Evolutionary conservation across 148 eudicot genomes (phyloP), one percentile per base, ranked within the genome.

Genomic region (Camellia sinensis): DNA sequence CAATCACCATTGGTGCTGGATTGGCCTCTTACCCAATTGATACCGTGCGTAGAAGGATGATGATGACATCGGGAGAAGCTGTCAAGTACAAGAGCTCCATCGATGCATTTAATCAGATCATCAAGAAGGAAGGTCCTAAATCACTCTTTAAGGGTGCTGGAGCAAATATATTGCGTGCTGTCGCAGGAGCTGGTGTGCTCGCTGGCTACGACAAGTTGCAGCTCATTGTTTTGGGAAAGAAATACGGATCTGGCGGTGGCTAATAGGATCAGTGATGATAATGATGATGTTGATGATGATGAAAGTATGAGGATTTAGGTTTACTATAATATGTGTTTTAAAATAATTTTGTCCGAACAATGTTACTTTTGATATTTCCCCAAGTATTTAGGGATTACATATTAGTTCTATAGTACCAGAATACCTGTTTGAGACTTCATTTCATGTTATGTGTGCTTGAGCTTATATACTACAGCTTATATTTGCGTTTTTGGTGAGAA

Each of bases 41-140:
- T 21, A 91, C 93, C 0, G 90, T 90, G 45, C 90, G 91, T 48
- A 91, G 93, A 86, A 87, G 91, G 75, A 90, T 90, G 93, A 90
- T 90, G 91, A 90, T 91, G 92, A 90, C 91, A 8, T 90, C 93
- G 0, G 91, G 93, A 67, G 89, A 91, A 80, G 92, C 92, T 53
- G 91, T 89, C 67, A 91, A 91, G 74, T 91, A 91, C 81, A 91
- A 90, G 88, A 83, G 82, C 74, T 91, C 95, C 59, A 5, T 89
- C 48, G 92, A 89, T 75, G 92, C 91, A 10, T 88, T 88, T 69
- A 12, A 12, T 19, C 91, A 91, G 85, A 91, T 91, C 43, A 17
- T 89, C 2, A 85, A 87, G 89, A 91, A 87, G 14, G 92, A 91
- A 81, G 94, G 94, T 48, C 0, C 76, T 15, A 87, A 85, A 48